phyloP scores from a whole-genome alignment of 208 protist genomes.

The Acanthamoeba royreba region DNA sequence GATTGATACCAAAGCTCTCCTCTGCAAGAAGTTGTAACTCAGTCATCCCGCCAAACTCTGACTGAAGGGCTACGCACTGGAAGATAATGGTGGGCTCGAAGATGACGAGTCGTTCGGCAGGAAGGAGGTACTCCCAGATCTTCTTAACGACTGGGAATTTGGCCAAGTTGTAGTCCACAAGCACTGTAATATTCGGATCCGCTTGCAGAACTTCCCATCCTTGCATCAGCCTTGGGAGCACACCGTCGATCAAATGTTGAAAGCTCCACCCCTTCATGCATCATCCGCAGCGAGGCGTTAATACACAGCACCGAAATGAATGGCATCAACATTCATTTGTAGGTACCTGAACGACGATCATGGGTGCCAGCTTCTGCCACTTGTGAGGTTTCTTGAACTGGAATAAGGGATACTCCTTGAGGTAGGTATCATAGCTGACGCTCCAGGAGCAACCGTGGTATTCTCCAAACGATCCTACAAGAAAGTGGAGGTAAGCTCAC shows the following conservation, averaged over 20 bases:
- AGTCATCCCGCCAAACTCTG: too few relatives aligned
- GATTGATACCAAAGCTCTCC: neutral
- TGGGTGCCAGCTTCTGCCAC: neutral
- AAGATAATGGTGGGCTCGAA: neutral
- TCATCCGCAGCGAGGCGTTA: too few relatives aligned
- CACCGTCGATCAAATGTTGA: conserved; percentile 12
- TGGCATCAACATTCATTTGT: too few relatives aligned
- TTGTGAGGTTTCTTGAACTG: neutral
- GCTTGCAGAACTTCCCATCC: neutral
- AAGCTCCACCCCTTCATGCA: neutral
- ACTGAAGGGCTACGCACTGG: neutral
- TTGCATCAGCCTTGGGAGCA: neutral
- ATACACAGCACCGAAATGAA: too few relatives aligned
- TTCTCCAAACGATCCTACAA: neutral
- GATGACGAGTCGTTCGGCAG: neutral
- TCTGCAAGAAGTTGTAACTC: too few relatives aligned
- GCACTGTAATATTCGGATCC: neutral
- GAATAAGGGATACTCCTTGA: neutral
- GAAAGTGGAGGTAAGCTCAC: too few relatives aligned
- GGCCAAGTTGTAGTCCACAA: neutral
- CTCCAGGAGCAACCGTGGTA: neutral
- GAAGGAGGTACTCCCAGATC: neutral
- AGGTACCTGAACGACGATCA: neutral
- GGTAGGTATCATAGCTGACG: neutral
- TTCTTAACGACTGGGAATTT: neutral